phyloP scores from a whole-genome alignment of 441 rosid species.

The Pelargonium cotyledonis region DNA sequence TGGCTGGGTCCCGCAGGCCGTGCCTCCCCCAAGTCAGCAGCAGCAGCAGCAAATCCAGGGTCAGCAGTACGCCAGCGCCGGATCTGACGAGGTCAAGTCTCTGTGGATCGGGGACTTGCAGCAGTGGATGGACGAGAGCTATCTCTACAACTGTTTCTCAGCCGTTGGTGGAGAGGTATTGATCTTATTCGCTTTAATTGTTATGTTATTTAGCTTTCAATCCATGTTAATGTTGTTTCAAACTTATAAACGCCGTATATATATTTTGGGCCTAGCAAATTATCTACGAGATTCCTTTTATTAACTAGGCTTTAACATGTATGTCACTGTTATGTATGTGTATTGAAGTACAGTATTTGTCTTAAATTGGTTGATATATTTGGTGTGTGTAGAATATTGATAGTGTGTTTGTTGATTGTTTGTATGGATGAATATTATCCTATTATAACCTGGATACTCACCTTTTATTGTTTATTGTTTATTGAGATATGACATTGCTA shows the following conservation, averaged over 20 bases:
- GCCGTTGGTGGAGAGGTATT: slow-evolving; percentile 49
- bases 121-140: slow-evolving; percentile 63
- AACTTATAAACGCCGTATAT: neutral
- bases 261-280: neutral
- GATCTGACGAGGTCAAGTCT: slow-evolving; percentile 46
- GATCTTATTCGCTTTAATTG: neutral
- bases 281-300: neutral
- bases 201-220: neutral
- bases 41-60: slow-evolving; percentile 19
- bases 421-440: neutral
- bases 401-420: neutral
- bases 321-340: too few species aligned
- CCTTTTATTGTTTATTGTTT: neutral
- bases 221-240: neutral
- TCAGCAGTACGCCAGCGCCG: slow-evolving; percentile 27
- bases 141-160: slow-evolving; percentile 35
- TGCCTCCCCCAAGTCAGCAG: slow-evolving; percentile 21
- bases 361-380: neutral
- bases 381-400: neutral
- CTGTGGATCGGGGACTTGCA: slow-evolving; percentile 75
- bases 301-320: too few species aligned
- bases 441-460: neutral
- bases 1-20: slow-evolving; percentile 38
- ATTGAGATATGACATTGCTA: neutral
- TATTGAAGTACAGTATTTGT: too few species aligned